These are phyloP conservation scores for Przewalskia tangutica DNA, from an alignment of 257 asterid genomes.

Conservation along the genomic window DNA sequence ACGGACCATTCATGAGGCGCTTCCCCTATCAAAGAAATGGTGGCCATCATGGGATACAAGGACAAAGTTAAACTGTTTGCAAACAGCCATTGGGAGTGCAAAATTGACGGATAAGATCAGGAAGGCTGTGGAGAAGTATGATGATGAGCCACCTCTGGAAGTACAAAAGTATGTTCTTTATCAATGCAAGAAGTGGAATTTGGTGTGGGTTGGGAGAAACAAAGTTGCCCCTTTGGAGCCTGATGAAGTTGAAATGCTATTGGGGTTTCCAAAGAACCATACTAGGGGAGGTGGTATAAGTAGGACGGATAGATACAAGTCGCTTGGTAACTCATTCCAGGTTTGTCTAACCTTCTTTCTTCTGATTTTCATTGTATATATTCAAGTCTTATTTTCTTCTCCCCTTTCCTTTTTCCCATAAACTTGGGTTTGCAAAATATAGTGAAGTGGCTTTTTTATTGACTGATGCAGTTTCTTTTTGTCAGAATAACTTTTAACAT, in stretches of 20 bases:
- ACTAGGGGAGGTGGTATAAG: slow-evolving; percentile 42
- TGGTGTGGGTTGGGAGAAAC: too few relatives aligned
- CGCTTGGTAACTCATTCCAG: too few relatives aligned
- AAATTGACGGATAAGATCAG: slow-evolving; percentile 37
- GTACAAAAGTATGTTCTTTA: slow-evolving; percentile 29
- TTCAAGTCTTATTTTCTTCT: not conserved
- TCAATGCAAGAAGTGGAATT: slow-evolving; percentile 37
- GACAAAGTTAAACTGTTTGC: slow-evolving; percentile 36
- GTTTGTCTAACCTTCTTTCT: not conserved
- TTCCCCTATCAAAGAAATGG: not conserved
- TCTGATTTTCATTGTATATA: not conserved
- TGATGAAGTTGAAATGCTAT: too few relatives aligned
- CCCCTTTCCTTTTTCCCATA: too few relatives aligned
- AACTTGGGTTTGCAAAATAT: not conserved
- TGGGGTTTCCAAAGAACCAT: slow-evolving; percentile 18
- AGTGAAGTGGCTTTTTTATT: not conserved
- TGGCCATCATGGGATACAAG: not conserved
- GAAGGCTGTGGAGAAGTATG: slow-evolving; percentile 29
- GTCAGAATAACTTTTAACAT: not conserved
- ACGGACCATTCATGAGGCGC: not conserved
- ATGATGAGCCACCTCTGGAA: slow-evolving; percentile 24
- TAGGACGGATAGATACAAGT: slow-evolving; percentile 29
- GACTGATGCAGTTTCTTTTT: not conserved
- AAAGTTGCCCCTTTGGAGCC: too few relatives aligned
- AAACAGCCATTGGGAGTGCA: slow-evolving; percentile 42